Conservation (phyloP, 2,329 filamentous ascomycete species). For the Chaetomium sp. region DNA sequence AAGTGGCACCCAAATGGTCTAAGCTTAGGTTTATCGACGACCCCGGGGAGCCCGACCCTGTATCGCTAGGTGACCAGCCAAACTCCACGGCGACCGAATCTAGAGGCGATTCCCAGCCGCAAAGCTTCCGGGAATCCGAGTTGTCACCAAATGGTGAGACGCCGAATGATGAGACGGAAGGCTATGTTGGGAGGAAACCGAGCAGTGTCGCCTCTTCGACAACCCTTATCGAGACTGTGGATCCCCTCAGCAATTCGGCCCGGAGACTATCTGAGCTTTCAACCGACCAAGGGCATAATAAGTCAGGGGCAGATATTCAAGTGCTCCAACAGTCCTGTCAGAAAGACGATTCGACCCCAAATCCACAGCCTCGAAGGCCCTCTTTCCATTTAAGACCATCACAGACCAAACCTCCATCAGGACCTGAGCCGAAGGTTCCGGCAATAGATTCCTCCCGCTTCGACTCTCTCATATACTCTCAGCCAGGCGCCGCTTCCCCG, state of each 20-base stretch:
- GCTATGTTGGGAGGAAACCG: neutral
- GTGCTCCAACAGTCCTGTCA: neutral
- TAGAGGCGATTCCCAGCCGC: neutral
- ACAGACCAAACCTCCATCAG: neutral
- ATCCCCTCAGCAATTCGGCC: neutral
- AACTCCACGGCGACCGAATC: neutral
- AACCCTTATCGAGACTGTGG: neutral
- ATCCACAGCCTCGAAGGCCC: neutral
- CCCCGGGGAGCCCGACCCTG: neutral
- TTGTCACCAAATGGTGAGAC: neutral
- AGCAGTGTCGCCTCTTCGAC: neutral
- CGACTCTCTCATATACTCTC: conserved; percentile 15
- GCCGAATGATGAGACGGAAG: neutral
- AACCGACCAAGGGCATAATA: neutral
- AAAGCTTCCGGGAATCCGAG: neutral
- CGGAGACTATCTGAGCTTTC: neutral
- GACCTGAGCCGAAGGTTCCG: neutral
- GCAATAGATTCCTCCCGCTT: conserved; percentile 6
- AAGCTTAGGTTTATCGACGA: conserved; percentile 9
- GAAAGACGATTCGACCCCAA: neutral
- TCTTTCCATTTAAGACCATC: neutral
- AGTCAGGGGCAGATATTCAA: neutral
- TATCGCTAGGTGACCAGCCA: neutral
- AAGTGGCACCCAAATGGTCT: neutral
- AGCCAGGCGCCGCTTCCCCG: conserved; percentile 12